Conservation (phyloP, 495 filamentous ascomycete genomes). For the Penicillium turbatum region DNA sequence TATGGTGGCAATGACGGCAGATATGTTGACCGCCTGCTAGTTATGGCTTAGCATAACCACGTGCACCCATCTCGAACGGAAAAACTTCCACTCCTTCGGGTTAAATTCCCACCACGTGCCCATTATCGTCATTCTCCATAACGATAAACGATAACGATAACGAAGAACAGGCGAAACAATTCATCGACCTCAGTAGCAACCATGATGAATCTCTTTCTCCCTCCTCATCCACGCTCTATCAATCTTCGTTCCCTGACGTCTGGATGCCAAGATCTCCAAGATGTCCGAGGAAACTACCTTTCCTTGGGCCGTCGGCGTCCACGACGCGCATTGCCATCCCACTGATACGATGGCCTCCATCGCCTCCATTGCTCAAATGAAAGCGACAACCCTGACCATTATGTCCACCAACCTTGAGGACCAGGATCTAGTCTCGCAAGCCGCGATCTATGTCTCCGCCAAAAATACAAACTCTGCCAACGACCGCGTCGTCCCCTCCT, state of each 20-base stretch:
- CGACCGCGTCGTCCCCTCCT: constrained; percentile 63
- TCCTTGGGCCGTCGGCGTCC: constrained; percentile 82
- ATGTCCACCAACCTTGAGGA: constrained; percentile 89
- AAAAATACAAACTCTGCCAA: constrained; percentile 12
- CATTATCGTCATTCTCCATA: too few relatives aligned
- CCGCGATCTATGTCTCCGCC: constrained; percentile 50
- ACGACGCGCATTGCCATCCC: constrained; percentile 96
- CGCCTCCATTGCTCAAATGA: constrained; percentile 67
- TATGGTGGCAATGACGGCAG: too few relatives aligned
- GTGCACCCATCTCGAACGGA: too few relatives aligned
- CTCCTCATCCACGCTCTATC: too few relatives aligned
- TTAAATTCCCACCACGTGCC: too few relatives aligned
- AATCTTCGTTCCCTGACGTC: neutral
- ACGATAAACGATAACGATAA: too few relatives aligned
- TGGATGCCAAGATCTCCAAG: neutral
- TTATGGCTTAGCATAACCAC: too few relatives aligned
- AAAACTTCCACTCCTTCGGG: too few relatives aligned
- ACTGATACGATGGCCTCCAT: constrained; percentile 86
- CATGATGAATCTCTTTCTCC: too few relatives aligned
- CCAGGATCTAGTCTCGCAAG: constrained; percentile 73
- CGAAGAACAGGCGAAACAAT: too few relatives aligned
- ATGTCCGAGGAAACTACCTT: constrained; percentile 42
- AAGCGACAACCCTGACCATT: constrained; percentile 68
- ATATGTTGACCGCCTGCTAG: too few relatives aligned
- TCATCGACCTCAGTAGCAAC: too few relatives aligned